Base-by-base conservation (phyloP, 345 rosid genomes). In the Hypericum perforatum region DNA sequence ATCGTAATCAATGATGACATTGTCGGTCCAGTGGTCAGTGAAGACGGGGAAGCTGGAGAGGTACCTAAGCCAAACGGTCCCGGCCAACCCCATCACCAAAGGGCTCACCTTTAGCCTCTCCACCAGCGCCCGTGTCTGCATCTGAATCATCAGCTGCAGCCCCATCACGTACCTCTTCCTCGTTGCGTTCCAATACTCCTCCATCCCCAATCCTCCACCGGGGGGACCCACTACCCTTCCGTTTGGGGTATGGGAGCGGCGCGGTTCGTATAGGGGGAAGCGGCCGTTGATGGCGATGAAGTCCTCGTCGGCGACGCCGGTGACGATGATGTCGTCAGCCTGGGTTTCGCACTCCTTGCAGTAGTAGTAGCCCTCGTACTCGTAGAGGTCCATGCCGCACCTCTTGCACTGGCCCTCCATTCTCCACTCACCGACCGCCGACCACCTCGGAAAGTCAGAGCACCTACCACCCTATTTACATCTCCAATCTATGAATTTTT, bases 91-190 rank as follows among this genome's bases (percentile, higher is more conserved):
- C 54, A 76, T 61, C 57, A 85, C 73, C 77, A 83, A 65, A 10
- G 85, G 95, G 14, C 75, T 76, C 7, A 60, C 90, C 14, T 70
- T 66, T 22, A 84, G 76, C 56, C 71, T 69, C 22, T 74, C 76
- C 16, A 78, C 90, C 57, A 89, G 63, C 11, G 84, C 81, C 73
- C 80, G 90, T 39, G 90, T 86, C 45, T 89, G 94, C 56, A 62
- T 65, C 63, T 78, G 80, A 59, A 89, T 45, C 82, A 84, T 82
- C 73, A 75, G 56, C 62, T 78, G 74, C 73, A 89, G 16, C 16
- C 90, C 86, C 73, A 77, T 63, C 44, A 80, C 82, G 60, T 85
- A 85, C 71, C 84, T 70, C 46, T 74, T 74, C 77, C 89, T 85
- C 11, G 77, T 69, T 70, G 82, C 94, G 5, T 56, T 53, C 57